Base-by-base conservation (phyloP, 371 early-diverging fungal genomes). In the Rhizopus stolonifer region DNA sequence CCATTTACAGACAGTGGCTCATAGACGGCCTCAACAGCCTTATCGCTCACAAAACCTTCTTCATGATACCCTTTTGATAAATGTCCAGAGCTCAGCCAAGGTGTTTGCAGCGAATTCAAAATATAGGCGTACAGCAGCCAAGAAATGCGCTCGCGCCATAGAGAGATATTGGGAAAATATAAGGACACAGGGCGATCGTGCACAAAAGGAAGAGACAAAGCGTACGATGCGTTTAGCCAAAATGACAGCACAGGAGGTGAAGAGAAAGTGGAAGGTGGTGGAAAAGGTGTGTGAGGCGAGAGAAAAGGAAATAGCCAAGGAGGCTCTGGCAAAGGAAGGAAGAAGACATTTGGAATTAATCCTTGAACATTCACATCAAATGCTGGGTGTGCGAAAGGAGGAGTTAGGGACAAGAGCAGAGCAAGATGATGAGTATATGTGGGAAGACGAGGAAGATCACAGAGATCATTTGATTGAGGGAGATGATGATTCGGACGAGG, bases 301-400 rank as follows among this genome's bases (percentile, higher is more conserved):
- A n/a, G 64, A 79, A 36, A 76, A 77, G 43, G 83, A 83, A 24
- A 46, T 88, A 0, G 42, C 82, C 7, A 72, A 77, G 46, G 86
- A 87, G 53, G 72, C 84, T 46, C 81, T 81, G 36, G 80, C 81
- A 21, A 64, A 77, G 34, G 72, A 85, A 59, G 84, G 84, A 1
- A 79, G 85, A 23, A 76, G 77, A 21, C 83, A 81, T 63, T 49
- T 90, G 54, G 78, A 87, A 54, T 62, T 72, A 48, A 87, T 90
- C 55, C 59, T 90, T 36, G 85, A 88, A 48, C 87, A 86, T 47
- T 87, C 88, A 0, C 82, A 87, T 9, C 83, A 84, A 40, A 77
- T 87, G 64, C 51, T 90, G 11, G 85, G 76, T n/a, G 86, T 77
- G n/a, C 80, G 87, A 58, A 85, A 80, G 58, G 77, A 67, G 31